Percentiles rank a stretch among this genome's conserved stretches.
Conservation (phyloP, 129 eudicot species). For the Smallanthus sonchifolius region DNA sequence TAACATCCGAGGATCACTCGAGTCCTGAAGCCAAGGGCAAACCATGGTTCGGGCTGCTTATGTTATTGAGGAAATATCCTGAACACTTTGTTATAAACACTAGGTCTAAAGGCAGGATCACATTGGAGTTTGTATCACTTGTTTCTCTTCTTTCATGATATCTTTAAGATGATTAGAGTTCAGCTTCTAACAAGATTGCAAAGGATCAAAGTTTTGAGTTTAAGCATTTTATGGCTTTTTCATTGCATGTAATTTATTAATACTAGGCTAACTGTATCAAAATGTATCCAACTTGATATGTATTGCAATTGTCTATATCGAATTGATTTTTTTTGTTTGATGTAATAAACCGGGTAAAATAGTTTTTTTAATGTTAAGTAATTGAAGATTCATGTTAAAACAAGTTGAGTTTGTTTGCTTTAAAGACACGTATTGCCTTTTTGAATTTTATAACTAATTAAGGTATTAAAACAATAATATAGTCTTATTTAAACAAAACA, state of each 20-base stretch:
- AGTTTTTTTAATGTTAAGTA: too few species aligned
- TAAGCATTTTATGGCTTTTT: not conserved
- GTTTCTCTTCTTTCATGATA: slow-evolving; percentile 74
- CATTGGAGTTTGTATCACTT: slow-evolving; percentile 81
- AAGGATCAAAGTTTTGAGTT: not conserved
- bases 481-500: too few species aligned
- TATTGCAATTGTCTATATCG: not conserved
- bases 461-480: too few species aligned
- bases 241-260: not conserved
- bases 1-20: slow-evolving; percentile 71
- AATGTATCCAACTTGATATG: not conserved
- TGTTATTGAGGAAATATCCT: slow-evolving; percentile 88
- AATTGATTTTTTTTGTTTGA: not conserved
- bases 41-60: slow-evolving; percentile 94
- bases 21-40: slow-evolving; percentile 74
- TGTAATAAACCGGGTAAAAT: not conserved
- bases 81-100: slow-evolving; percentile 96
- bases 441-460: too few species aligned
- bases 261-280: too few species aligned
- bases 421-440: too few species aligned
- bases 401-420: too few species aligned
- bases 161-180: not conserved
- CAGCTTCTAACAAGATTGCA: slow-evolving; percentile 9
- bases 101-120: slow-evolving; percentile 80
- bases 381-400: too few species aligned